Conservation (phyloP, 129 eudicot species). For the Artemisia tridentata region DNA sequence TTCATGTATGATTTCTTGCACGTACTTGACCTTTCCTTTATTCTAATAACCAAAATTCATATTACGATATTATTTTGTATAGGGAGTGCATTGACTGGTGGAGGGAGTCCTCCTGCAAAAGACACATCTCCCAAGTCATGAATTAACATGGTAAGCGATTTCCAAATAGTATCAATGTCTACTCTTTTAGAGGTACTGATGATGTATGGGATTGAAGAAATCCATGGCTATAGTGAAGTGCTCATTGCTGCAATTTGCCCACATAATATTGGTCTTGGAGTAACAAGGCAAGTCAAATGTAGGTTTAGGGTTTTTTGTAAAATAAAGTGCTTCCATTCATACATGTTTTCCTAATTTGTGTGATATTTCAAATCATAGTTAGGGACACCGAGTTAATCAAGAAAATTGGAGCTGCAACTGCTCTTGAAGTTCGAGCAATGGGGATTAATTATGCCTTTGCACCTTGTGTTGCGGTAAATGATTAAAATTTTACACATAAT, state of each 20-base stretch:
- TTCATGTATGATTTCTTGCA: constrained; percentile 35
- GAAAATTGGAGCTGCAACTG: constrained; percentile 81
- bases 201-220: constrained; percentile 90
- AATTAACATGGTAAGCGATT: constrained; percentile 72
- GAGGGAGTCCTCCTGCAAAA: constrained; percentile 77
- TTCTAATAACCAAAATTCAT: background rate
- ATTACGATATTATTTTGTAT: background rate
- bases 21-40: too few species aligned
- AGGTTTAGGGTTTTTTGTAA: background rate
- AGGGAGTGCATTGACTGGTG: constrained; percentile 86
- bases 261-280: constrained; percentile 84
- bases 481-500: too few species aligned
- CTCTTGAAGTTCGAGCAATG: constrained; percentile 82
- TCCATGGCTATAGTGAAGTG: constrained; percentile 81
- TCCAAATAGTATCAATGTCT: constrained; percentile 68
- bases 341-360: background rate
- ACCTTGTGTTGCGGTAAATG: constrained; percentile 69
- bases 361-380: background rate
- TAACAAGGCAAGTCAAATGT: constrained; percentile 57
- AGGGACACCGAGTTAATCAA: too few species aligned
- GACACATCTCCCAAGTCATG: constrained; percentile 57
- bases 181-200: constrained; percentile 80
- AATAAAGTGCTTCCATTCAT: background rate
- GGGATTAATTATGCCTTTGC: constrained; percentile 69
- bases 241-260: constrained; percentile 75